phyloP scores from a whole-genome alignment of 2,329 filamentous ascomycete genomes.

The Metarhizium guizhouense region DNA sequence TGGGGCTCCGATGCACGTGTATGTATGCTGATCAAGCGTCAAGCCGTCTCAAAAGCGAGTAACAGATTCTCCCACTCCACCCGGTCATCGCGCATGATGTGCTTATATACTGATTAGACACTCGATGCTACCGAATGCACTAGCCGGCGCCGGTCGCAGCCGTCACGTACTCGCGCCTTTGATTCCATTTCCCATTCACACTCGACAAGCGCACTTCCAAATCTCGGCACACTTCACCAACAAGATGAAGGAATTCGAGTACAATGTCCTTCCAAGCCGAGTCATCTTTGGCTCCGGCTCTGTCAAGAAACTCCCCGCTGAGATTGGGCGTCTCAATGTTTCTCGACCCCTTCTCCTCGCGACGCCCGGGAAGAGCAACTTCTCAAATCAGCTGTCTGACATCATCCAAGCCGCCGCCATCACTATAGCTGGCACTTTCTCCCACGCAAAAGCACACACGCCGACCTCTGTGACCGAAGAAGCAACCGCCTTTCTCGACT shows the following conservation, averaged over 20 bases:
- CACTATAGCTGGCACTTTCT: slow-evolving; percentile 25
- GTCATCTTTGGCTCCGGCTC: slow-evolving; percentile 49
- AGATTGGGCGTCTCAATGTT: slow-evolving; percentile 35
- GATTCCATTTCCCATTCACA: too few relatives aligned
- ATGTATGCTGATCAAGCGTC: too few relatives aligned
- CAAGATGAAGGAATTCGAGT: slow-evolving; percentile 43
- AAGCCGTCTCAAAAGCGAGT: too few relatives aligned
- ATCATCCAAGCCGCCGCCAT: not conserved
- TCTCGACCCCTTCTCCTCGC: slow-evolving; percentile 44
- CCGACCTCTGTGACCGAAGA: slow-evolving; percentile 47
- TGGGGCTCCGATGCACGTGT: too few relatives aligned
- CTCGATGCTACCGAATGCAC: too few relatives aligned
- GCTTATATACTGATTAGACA: too few relatives aligned
- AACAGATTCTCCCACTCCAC: too few relatives aligned
- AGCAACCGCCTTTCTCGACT: slow-evolving; percentile 38
- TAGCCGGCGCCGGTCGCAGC: too few relatives aligned
- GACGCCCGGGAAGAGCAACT: slow-evolving; percentile 26
- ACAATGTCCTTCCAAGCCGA: slow-evolving; percentile 40
- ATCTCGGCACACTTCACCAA: not conserved
- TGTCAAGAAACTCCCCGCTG: slow-evolving; percentile 37
- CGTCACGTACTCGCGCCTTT: too few relatives aligned
- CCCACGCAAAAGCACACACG: slow-evolving; percentile 54
- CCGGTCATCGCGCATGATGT: too few relatives aligned
- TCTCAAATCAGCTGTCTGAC: not conserved
- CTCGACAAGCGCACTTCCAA: too few relatives aligned